phyloP scores from a whole-genome alignment of 306 rosid species.

The Cucurbita pepo region DNA sequence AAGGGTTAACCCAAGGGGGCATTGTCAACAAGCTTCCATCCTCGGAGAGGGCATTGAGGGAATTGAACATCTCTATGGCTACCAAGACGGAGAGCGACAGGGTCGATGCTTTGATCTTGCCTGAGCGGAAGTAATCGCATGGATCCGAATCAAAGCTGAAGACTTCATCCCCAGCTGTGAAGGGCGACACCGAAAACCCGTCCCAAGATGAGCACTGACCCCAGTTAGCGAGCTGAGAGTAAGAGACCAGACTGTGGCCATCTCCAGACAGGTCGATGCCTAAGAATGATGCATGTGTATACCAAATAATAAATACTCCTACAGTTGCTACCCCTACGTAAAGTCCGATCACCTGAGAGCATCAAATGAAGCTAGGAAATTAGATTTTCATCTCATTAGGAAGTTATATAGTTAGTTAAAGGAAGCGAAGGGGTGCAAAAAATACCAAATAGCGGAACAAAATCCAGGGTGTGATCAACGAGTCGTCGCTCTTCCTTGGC shows the following conservation, averaged over 20 bases:
- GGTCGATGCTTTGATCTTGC: conserved; percentile 80
- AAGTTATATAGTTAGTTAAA: not conserved
- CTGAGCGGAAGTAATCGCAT: conserved; percentile 62
- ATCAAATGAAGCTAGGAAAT: not conserved
- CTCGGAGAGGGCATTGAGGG: conserved; percentile 67
- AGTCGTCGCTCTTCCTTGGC: conserved; percentile 68
- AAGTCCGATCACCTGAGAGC: conserved; percentile 60
- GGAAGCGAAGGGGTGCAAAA: not conserved
- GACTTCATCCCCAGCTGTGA: conserved; percentile 53
- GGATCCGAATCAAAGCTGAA: conserved; percentile 38
- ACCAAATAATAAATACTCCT: conserved; percentile 83
- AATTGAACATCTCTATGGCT: conserved; percentile 93
- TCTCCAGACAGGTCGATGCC: conserved; percentile 81
- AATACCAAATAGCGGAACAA: conserved; percentile 84
- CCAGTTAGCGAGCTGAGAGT: conserved; percentile 87
- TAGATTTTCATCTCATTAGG: too few species aligned
- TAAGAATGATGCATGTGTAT: conserved; percentile 58
- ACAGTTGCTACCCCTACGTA: conserved; percentile 87
- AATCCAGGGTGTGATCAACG: conserved; percentile 74
- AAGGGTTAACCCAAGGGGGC: conserved; percentile 98
- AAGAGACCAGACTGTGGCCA: conserved; percentile 74
- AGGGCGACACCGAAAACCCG: conserved; percentile 66
- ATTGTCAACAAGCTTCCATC: conserved; percentile 75
- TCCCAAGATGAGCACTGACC: conserved; percentile 63
- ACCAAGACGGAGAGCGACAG: conserved; percentile 87